Base-by-base conservation (phyloP, 2,329 filamentous ascomycete species). In the Lachnellula occidentalis region DNA sequence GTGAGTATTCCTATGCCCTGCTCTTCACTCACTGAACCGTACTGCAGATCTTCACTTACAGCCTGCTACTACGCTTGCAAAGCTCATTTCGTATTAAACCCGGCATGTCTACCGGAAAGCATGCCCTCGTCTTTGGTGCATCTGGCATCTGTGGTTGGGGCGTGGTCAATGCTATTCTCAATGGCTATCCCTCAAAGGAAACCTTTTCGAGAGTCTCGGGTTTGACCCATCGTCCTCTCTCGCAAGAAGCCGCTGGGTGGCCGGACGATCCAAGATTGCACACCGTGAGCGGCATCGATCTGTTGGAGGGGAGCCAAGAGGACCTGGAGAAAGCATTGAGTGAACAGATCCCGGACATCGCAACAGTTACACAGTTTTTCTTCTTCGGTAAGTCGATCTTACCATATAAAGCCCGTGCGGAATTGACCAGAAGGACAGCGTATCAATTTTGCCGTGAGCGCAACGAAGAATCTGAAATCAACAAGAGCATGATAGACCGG, bases 291-390 rank as follows among this genome's bases (percentile, higher is more conserved):
- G 72, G 72, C 17, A 61, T 74, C 34, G 67, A 74, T 50, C 60
- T 74, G 36, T 61, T 73, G 12, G 65, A 70, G 17, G 63, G 64
- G 6, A 67, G 73, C 45, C 67, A 69, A 54, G 58, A 53, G 31
- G 58, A 55, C 19, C 37, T 61, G 14, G 54, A 60, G 17, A 53
- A 24, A 3, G 55, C 58, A 15, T 53, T 61, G 59, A 56, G 56
- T 34, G 22, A 46, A 17, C 64, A 61, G 8, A 70, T 75, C 8
- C 66, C 69, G 24, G 64, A 68, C 37, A 65, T 75, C 14, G 64
- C 66, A 14, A 64, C 70, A 24, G 66, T 75, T 19, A 75, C 72
- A 1, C 73, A 76, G 57, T 69, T 76, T 9, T 76, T 73, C 58
- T 76, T 74, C 50, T 57, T 59, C 39, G 51, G 57, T 54, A 19